Percentiles rank a stretch among this genome's conserved stretches.
phyloP scores from a whole-genome alignment of 768 basidiomycete species.

The Agaricus blazei region DNA sequence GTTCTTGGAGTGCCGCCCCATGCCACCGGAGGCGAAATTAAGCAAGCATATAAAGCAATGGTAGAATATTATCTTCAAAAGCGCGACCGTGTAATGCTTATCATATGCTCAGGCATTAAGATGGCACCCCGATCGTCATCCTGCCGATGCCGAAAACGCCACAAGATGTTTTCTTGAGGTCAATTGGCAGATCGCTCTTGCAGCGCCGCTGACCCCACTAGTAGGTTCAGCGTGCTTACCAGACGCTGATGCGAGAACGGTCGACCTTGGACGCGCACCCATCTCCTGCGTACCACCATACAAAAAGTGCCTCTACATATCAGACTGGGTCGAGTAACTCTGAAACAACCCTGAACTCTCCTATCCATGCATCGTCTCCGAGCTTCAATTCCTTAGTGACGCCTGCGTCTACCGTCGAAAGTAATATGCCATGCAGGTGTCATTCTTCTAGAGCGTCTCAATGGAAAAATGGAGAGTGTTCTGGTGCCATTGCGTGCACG shows the following conservation, averaged over 20 bases:
- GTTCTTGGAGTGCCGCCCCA: conserved; percentile 12
- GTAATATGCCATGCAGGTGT: conserved; percentile 17
- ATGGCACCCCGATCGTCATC: conserved; percentile 69
- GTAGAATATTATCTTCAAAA: conserved; percentile 30
- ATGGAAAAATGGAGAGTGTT: not conserved
- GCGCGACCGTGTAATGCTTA: conserved; percentile 16
- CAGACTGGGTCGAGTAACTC: conserved; percentile 22
- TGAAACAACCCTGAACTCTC: conserved; percentile 20
- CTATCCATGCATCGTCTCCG: conserved; percentile 23
- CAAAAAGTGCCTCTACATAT: conserved; percentile 8
- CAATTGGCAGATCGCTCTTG: conserved; percentile 9
- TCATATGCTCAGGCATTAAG: conserved; percentile 40
- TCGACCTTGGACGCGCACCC: conserved; percentile 14
- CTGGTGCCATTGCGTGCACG: not conserved
- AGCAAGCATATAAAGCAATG: conserved; percentile 57
- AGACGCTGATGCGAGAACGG: conserved; percentile 40
- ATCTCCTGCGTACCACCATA: not conserved
- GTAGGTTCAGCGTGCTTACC: conserved; percentile 56
- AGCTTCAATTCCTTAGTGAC: conserved; percentile 26
- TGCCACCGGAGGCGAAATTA: conserved; percentile 48
- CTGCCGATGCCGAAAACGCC: conserved; percentile 45
- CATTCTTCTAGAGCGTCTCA: conserved; percentile 13
- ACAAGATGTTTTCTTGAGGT: conserved; percentile 58
- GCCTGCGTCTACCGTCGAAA: conserved; percentile 19
- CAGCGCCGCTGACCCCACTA: not conserved